phyloP scores from a whole-genome alignment of 805 yeast species.

The Yueomyces sp. region DNA sequence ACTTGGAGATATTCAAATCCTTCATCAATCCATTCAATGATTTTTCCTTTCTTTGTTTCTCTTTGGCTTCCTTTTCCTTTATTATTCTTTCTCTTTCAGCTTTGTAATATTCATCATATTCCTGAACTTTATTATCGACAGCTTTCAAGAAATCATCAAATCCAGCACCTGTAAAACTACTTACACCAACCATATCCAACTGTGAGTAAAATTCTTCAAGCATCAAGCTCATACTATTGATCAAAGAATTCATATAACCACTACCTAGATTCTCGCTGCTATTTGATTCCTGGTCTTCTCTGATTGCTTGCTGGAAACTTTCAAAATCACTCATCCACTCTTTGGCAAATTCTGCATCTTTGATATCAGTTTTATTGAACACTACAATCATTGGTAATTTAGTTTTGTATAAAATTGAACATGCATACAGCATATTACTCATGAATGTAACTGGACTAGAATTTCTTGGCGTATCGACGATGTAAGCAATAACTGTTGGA shows the following conservation, averaged over 20 bases:
- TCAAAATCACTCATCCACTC: conserved; percentile 98
- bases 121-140: conserved; percentile 77
- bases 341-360: conserved; percentile 73
- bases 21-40: conserved; percentile 65
- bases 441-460: conserved; percentile 92
- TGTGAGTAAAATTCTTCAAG: conserved; percentile 91
- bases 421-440: conserved; percentile 96
- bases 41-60: conserved; percentile 55
- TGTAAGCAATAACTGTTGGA: conserved; percentile 92
- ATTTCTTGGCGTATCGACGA: conserved; percentile 92
- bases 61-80: conserved; percentile 64
- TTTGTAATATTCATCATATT: conserved; percentile 70
- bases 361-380: conserved; percentile 87
- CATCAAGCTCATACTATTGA: conserved; percentile 92
- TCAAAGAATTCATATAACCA: conserved; percentile 88
- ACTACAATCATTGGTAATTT: conserved; percentile 94
- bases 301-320: conserved; percentile 68
- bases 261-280: conserved; percentile 34
- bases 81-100: conserved; percentile 76
- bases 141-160: conserved; percentile 81
- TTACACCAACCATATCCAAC: conserved; percentile 83
- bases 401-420: conserved; percentile 91
- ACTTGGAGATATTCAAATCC: conserved; percentile 56
- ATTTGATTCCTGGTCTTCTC: conserved; percentile 49
- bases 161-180: conserved; percentile 88